A percentile compares a stretch with the other conserved stretches of the same genome.
phyloP scores from a whole-genome alignment of 2,329 filamentous ascomycete species.

The Laburnicola sp. region DNA sequence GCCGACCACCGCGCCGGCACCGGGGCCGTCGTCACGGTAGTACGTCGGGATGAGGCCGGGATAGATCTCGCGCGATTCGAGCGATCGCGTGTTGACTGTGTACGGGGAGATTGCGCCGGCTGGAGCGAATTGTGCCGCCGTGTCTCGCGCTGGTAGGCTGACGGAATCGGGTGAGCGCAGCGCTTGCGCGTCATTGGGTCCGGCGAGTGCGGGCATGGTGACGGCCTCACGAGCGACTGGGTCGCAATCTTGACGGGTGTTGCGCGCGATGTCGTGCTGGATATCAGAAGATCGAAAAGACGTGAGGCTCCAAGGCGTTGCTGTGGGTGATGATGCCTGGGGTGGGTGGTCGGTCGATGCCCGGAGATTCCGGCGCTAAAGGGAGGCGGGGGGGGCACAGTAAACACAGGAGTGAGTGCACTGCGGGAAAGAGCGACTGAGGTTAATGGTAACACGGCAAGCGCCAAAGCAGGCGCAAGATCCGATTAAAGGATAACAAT shows the following conservation, averaged over 20 bases:
- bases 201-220: constrained; percentile 36
- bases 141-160: constrained; percentile 23
- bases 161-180: constrained; percentile 20
- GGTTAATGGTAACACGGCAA: neutral
- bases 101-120: constrained; percentile 13
- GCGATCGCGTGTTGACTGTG: constrained; percentile 15
- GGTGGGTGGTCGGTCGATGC: constrained; percentile 18
- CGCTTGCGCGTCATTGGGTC: constrained; percentile 22
- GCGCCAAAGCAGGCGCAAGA: constrained; percentile 1
- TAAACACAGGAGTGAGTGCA: constrained; percentile 11
- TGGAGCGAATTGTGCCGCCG: constrained; percentile 18
- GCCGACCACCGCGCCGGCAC: constrained; percentile 62
- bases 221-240: too few relatives aligned
- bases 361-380: constrained; percentile 29
- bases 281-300: neutral
- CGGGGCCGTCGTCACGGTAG: constrained; percentile 59
- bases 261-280: neutral
- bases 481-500: neutral
- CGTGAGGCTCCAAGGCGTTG: constrained; percentile 12
- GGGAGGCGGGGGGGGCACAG: constrained; percentile 16
- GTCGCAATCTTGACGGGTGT: too few relatives aligned
- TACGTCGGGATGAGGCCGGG: constrained; percentile 61
- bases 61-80: constrained; percentile 25
- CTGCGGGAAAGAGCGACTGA: constrained; percentile 7
- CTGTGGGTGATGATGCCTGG: constrained; percentile 22